Percentiles rank a stretch among this genome's conserved stretches.
These are phyloP conservation scores for Blastobotrys peoriensis DNA, from an alignment of 805 yeast genomes.

Conservation along the genomic window DNA sequence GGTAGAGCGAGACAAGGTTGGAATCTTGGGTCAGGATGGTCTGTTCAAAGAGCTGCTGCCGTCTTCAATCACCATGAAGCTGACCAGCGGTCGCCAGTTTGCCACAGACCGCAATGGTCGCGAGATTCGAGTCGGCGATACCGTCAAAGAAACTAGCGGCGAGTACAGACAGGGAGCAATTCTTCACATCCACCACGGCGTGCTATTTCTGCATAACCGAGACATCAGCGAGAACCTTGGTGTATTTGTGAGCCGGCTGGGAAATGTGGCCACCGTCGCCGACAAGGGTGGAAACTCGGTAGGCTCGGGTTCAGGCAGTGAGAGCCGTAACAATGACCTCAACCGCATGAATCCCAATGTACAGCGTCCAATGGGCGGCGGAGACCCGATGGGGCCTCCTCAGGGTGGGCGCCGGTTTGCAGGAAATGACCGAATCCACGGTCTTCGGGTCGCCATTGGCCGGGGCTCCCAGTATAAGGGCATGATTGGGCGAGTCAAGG, in stretches of 20 bases:
- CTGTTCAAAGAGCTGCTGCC: slow-evolving; percentile 66
- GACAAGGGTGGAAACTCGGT: slow-evolving; percentile 67
- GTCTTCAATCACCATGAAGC: slow-evolving; percentile 72
- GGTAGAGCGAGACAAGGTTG: slow-evolving; percentile 82
- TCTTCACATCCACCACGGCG: slow-evolving; percentile 76
- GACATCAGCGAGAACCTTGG: slow-evolving; percentile 81
- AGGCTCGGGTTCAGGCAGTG: slow-evolving; percentile 25
- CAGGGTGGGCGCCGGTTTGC: slow-evolving; percentile 66
- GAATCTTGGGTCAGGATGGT: slow-evolving; percentile 78
- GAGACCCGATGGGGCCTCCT: slow-evolving; percentile 58
- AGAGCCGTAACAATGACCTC: slow-evolving; percentile 35
- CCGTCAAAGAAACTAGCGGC: slow-evolving; percentile 78
- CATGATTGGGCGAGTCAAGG: slow-evolving; percentile 85
- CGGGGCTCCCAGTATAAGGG: slow-evolving; percentile 93
- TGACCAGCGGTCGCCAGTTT: slow-evolving; percentile 51
- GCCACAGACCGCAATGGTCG: slow-evolving; percentile 84
- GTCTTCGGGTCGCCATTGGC: slow-evolving; percentile 78
- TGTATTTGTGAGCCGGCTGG: slow-evolving; percentile 73
- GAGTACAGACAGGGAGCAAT: slow-evolving; percentile 86
- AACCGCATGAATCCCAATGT: slow-evolving; percentile 81
- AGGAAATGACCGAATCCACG: slow-evolving; percentile 32
- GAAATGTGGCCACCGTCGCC: slow-evolving; percentile 75
- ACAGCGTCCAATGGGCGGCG: slow-evolving; percentile 28
- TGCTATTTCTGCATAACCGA: slow-evolving; percentile 73
- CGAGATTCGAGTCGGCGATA: slow-evolving; percentile 84